Conservation (phyloP, 164 flowering plant genomes). For the Berberis thunbergii region DNA sequence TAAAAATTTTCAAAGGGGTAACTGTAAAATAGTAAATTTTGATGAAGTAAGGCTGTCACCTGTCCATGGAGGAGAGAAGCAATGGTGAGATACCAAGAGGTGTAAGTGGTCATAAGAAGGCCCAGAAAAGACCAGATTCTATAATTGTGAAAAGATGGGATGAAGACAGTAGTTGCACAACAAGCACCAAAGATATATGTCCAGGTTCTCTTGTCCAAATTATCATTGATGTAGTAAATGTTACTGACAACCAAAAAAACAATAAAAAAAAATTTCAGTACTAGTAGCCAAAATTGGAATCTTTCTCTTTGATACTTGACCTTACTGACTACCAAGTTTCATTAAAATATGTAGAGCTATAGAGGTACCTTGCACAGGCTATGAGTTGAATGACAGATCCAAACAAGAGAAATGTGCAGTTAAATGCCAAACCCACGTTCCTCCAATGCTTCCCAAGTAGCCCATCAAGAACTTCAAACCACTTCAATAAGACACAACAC, state of each 20-base stretch:
- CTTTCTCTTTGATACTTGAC: too few species aligned
- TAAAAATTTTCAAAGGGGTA: too few species aligned
- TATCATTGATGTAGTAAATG: conserved; percentile 94
- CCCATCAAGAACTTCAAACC: conserved; percentile 99
- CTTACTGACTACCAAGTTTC: neutral
- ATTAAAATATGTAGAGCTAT: neutral
- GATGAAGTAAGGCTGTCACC: conserved; percentile 25
- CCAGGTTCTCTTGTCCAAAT: conserved; percentile 99
- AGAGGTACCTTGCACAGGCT: conserved; percentile 89
- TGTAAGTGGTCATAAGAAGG: conserved; percentile 90
- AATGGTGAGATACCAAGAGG: conserved; percentile 95
- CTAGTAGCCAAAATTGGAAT: too few species aligned
- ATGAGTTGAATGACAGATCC: conserved; percentile 99
- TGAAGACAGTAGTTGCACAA: conserved; percentile 98
- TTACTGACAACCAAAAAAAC: conserved; percentile 50
- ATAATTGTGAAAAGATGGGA: conserved; percentile 97
- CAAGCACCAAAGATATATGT: conserved; percentile 99
- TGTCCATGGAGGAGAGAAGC: conserved; percentile 93
- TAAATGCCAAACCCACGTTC: conserved; percentile 92
- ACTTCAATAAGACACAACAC: conserved; percentile 27
- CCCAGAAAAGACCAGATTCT: conserved; percentile 98
- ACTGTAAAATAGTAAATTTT: too few species aligned
- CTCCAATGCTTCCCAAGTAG: conserved; percentile 97
- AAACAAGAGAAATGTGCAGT: conserved; percentile 97
- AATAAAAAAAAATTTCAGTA: neutral